Conservation (phyloP, 192 early-diverging fungal genomes). For the Coemansia sp. region DNA sequence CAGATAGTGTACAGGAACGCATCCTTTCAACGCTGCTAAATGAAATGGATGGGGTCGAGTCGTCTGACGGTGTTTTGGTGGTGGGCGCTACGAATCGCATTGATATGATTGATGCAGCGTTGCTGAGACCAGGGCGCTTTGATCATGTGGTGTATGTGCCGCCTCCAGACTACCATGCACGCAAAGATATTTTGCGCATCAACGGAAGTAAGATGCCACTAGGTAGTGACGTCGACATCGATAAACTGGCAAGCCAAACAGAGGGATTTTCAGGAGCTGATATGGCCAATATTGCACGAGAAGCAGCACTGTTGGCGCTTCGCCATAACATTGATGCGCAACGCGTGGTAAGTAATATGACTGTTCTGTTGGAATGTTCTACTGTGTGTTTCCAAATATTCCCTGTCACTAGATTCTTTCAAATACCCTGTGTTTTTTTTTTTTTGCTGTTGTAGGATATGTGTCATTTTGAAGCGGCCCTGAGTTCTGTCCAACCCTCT, state of each 20-base stretch:
- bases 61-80: slow-evolving; percentile 91
- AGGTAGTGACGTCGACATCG: slow-evolving; percentile 56
- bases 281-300: slow-evolving; percentile 77
- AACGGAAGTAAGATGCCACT: slow-evolving; percentile 62
- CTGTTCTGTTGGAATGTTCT: slow-evolving; percentile 44
- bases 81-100: slow-evolving; percentile 99
- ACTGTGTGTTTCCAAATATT: background rate
- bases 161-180: slow-evolving; percentile 63
- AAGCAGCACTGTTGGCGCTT: slow-evolving; percentile 65
- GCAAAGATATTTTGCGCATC: slow-evolving; percentile 65
- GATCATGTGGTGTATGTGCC: slow-evolving; percentile 96
- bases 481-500: slow-evolving; percentile 59
- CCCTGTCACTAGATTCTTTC: background rate
- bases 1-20: slow-evolving; percentile 43
- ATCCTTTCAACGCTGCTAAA: slow-evolving; percentile 38
- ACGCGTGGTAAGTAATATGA: background rate
- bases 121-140: slow-evolving; percentile 91
- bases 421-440: background rate
- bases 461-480: slow-evolving; percentile 34
- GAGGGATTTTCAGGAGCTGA: slow-evolving; percentile 96
- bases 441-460: slow-evolving; percentile 41
- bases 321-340: slow-evolving; percentile 14
- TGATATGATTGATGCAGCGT: slow-evolving; percentile 92
- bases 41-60: slow-evolving; percentile 92
- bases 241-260: slow-evolving; percentile 60